Evolutionary conservation across 1,139 yeast genomes (phyloP).

Genomic region (Magnusiomyces tetraspermus): DNA sequence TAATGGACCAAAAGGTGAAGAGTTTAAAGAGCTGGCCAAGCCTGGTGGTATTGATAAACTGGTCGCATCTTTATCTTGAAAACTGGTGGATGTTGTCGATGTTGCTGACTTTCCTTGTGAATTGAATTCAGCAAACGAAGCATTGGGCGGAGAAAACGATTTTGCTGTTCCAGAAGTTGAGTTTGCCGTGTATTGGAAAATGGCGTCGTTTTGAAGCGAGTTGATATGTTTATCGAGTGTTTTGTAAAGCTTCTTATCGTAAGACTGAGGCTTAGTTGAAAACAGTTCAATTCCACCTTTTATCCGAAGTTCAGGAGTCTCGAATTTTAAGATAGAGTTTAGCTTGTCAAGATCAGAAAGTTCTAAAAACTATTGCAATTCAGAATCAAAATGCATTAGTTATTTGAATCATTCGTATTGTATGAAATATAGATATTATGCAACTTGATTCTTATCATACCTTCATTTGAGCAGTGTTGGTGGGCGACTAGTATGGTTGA

Average conservation of each 20-base stretch:
- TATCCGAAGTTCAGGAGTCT: conserved; percentile 76
- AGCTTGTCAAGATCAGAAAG: conserved; percentile 84
- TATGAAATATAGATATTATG: too few relatives aligned
- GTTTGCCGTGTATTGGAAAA: conserved; percentile 12
- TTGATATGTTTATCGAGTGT: conserved; percentile 65
- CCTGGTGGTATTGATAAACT: conserved; percentile 9
- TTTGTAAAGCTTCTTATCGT: conserved; percentile 81
- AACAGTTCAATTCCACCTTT: conserved; percentile 92
- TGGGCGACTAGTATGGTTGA: too few relatives aligned
- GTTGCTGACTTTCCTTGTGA: too few relatives aligned
- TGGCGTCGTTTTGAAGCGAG: conserved; percentile 20
- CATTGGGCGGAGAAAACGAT: conserved; percentile 17
- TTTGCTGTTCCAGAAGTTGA: conserved; percentile 6
- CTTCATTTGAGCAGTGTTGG: too few relatives aligned
- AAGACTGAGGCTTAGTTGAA: conserved; percentile 86
- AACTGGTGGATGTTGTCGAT: too few relatives aligned
- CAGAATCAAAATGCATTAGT: too few relatives aligned
- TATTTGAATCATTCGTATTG: too few relatives aligned
- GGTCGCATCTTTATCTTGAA: conserved; percentile 3
- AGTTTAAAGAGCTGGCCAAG: conserved; percentile 20
- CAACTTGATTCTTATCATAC: too few relatives aligned
- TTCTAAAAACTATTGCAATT: conserved; percentile 83
- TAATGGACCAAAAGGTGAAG: conserved; percentile 90
- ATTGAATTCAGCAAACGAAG: too few relatives aligned
- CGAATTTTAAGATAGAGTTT: conserved; percentile 78